A percentile compares a stretch with the other conserved stretches of the same genome.
These are phyloP conservation scores for Teratosphaeria gauchensis DNA, from an alignment of 2,329 filamentous ascomycete species.

Conservation along the genomic window DNA sequence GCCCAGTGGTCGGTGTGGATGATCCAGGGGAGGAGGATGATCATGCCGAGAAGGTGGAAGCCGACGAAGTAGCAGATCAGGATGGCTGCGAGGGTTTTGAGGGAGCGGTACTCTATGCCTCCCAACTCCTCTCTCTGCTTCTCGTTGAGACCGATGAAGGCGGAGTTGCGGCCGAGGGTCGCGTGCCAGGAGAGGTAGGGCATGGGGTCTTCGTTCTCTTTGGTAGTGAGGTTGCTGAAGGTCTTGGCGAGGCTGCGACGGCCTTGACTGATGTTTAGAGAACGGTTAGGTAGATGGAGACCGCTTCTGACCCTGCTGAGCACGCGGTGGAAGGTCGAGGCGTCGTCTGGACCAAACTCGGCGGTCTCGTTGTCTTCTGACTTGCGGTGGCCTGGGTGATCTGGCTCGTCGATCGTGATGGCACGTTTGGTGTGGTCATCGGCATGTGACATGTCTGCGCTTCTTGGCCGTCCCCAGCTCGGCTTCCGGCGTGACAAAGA, in stretches of 20 bases:
- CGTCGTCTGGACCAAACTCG: conserved; percentile 3
- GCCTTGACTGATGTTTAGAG: neutral
- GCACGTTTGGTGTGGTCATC: conserved; percentile 39
- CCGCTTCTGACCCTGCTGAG: conserved; percentile 8
- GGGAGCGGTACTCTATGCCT: conserved; percentile 87
- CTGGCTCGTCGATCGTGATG: conserved; percentile 60
- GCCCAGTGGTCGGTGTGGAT: conserved; percentile 53
- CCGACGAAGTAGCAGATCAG: conserved; percentile 68
- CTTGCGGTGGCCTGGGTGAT: conserved; percentile 30
- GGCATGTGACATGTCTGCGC: conserved; percentile 15
- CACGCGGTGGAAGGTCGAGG: conserved; percentile 1
- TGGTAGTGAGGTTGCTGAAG: conserved; percentile 47
- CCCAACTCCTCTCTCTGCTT: conserved; percentile 89
- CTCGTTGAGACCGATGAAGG: conserved; percentile 77
- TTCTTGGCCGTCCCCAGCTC: neutral
- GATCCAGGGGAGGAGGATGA: conserved; percentile 75
- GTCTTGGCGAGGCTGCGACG: conserved; percentile 36
- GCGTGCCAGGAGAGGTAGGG: conserved; percentile 93
- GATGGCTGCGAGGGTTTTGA: conserved; percentile 73
- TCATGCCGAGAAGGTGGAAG: conserved; percentile 64
- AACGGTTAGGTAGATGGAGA: neutral
- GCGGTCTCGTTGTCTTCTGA: conserved; percentile 7
- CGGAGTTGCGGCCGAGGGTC: conserved; percentile 85
- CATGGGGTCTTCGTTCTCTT: conserved; percentile 49
- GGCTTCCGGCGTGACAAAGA: neutral